These are phyloP conservation scores for Fusarium verrucosum DNA, from an alignment of 2,329 filamentous ascomycete species.

Conservation along the genomic window DNA sequence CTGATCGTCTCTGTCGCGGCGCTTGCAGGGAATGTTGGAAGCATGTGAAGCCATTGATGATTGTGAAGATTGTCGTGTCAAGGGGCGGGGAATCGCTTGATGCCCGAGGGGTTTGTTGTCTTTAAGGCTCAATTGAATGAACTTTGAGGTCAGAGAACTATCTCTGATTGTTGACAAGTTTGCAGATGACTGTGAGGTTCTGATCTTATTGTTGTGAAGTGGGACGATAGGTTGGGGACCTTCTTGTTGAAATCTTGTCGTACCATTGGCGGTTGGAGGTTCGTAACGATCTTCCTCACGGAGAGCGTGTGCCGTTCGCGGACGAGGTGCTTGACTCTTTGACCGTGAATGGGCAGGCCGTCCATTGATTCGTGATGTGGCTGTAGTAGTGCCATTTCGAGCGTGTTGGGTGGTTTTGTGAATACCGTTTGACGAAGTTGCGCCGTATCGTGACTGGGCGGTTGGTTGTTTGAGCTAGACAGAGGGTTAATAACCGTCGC, in stretches of 20 bases:
- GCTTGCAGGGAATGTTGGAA: constrained; percentile 45
- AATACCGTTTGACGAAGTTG: constrained; percentile 57
- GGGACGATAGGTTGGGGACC: constrained; percentile 20
- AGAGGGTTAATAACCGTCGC: constrained; percentile 10
- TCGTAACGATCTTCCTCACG: constrained; percentile 53
- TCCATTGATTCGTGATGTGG: constrained; percentile 59
- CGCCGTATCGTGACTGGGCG: constrained; percentile 51
- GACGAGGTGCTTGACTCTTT: constrained; percentile 51
- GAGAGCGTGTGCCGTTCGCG: constrained; percentile 54
- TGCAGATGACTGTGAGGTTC: constrained; percentile 43
- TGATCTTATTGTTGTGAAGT: constrained; percentile 41
- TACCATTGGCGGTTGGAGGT: constrained; percentile 50
- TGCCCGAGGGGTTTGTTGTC: constrained; percentile 47
- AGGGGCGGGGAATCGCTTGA: constrained; percentile 59
- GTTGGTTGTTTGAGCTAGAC: constrained; percentile 50
- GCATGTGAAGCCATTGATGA: constrained; percentile 35
- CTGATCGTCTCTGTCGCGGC: constrained; percentile 38
- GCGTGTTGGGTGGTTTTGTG: constrained; percentile 66
- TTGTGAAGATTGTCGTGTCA: constrained; percentile 38
- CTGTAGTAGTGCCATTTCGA: constrained; percentile 59
- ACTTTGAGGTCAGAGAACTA: constrained; percentile 54
- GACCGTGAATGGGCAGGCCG: constrained; percentile 59
- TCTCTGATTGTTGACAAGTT: constrained; percentile 50
- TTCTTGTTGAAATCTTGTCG: constrained; percentile 34
- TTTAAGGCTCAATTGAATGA: constrained; percentile 54